Percentiles rank a stretch among this genome's conserved stretches.
Evolutionary conservation across 148 eudicot species (phyloP).

Genomic region (Simmondsia chinensis): DNA sequence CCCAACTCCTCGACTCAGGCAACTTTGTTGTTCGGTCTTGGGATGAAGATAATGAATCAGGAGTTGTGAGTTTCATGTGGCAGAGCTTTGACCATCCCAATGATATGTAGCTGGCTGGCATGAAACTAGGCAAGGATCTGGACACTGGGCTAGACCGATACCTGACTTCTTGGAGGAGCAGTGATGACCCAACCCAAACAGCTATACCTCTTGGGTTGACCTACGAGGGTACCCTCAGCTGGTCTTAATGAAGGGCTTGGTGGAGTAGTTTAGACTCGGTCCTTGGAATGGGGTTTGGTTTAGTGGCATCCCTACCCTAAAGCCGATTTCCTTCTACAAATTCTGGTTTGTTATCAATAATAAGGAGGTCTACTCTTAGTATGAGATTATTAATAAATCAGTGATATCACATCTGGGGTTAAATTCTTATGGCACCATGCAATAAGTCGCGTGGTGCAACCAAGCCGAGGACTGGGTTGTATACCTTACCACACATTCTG

Average conservation of each 20-base stretch:
- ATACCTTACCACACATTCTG: neutral
- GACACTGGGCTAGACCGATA: too few species aligned
- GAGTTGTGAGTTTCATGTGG: neutral
- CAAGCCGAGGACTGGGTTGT: neutral
- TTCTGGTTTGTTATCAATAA: neutral
- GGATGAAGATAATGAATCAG: neutral
- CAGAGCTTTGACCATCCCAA: too few species aligned
- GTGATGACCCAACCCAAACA: too few species aligned
- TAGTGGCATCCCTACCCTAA: neutral
- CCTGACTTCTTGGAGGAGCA: too few species aligned
- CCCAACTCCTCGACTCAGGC: too few species aligned
- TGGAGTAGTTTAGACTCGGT: too few species aligned
- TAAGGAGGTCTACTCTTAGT: neutral
- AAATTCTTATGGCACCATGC: neutral
- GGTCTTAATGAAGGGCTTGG: neutral
- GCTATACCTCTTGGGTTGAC: neutral
- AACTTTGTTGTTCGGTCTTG: neutral
- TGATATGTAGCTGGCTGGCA: too few species aligned
- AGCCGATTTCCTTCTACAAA: neutral
- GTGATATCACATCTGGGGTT: neutral
- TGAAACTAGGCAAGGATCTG: too few species aligned
- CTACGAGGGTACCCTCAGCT: neutral
- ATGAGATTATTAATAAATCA: neutral
- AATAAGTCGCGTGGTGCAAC: neutral
- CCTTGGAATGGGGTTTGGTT: slow-evolving; percentile 4